phyloP scores from a whole-genome alignment of 305 asterid genomes.

The Euphrasia arctica region DNA sequence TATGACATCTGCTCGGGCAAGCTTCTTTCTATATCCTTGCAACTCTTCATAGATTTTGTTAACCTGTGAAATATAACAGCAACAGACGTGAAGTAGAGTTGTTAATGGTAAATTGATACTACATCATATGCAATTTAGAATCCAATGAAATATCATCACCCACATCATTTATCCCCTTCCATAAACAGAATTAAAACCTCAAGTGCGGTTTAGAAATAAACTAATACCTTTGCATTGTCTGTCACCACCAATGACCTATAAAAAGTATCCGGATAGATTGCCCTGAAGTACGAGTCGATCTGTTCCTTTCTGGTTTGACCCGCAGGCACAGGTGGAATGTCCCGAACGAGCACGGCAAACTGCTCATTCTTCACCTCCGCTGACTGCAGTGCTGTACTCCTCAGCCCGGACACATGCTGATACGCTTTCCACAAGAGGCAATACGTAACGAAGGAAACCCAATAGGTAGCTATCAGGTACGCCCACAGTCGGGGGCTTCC shows the following conservation, averaged over 20 bases:
- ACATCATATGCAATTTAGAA: too few species aligned
- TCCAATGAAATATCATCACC: too few species aligned
- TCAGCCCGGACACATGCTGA: conserved; percentile 53
- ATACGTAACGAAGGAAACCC: conserved; percentile 68
- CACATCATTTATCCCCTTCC: too few species aligned
- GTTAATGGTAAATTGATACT: background rate
- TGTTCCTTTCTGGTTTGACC: conserved; percentile 77
- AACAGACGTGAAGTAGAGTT: conserved; percentile 11
- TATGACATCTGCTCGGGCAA: conserved; percentile 63
- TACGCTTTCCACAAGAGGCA: conserved; percentile 81
- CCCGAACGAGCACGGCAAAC: conserved; percentile 77
- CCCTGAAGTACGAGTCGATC: conserved; percentile 68
- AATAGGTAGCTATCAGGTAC: conserved; percentile 48
- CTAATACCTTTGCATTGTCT: conserved; percentile 55
- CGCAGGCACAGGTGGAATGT: conserved; percentile 51
- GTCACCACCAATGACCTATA: conserved; percentile 80
- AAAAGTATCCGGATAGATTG: conserved; percentile 80
- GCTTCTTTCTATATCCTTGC: conserved; percentile 77
- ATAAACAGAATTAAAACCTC: too few species aligned
- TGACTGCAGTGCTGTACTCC: conserved; percentile 77
- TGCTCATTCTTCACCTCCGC: conserved; percentile 67
- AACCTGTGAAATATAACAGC: conserved; percentile 38
- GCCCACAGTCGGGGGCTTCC: conserved; percentile 72
- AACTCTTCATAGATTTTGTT: conserved; percentile 65
- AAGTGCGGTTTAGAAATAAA: background rate